Percentiles rank a stretch among this genome's conserved stretches.
Evolutionary conservation across 2,329 filamentous ascomycete species (phyloP).

Genomic region (Grosmannia huntii): DNA sequence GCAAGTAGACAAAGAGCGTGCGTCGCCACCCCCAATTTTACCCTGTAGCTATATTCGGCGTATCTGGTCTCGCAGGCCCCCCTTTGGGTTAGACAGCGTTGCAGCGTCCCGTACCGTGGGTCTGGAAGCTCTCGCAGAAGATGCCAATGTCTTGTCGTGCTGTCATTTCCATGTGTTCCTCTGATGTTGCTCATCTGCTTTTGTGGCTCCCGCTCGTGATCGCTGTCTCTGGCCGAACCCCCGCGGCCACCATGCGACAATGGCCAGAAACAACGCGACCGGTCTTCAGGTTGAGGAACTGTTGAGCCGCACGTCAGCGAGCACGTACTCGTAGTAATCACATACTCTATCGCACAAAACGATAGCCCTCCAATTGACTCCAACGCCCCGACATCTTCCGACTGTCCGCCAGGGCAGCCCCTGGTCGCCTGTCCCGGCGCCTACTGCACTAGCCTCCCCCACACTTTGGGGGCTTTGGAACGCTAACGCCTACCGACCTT

Average conservation of each 20-base stretch:
- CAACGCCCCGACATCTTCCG: not conserved
- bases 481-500: not conserved
- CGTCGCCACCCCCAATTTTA: not conserved
- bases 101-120: conserved; percentile 11
- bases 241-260: not conserved
- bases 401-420: not conserved
- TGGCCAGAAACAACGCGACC: not conserved
- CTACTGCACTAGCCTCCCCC: not conserved
- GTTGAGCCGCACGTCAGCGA: too few relatives aligned
- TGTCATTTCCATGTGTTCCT: not conserved
- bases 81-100: not conserved
- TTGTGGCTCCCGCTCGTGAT: not conserved
- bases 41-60: not conserved
- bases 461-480: not conserved
- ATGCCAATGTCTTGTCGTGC: not conserved
- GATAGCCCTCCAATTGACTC: not conserved
- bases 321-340: too few relatives aligned
- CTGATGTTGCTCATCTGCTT: not conserved
- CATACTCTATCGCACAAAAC: not conserved
- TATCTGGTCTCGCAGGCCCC: not conserved
- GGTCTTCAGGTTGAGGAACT: not conserved
- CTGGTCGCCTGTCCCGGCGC: not conserved
- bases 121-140: not conserved
- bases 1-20: not conserved
- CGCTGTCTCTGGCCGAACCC: not conserved